Conservation (phyloP, 2,329 filamentous ascomycete genomes). For the Arthrobotrys conoides region DNA sequence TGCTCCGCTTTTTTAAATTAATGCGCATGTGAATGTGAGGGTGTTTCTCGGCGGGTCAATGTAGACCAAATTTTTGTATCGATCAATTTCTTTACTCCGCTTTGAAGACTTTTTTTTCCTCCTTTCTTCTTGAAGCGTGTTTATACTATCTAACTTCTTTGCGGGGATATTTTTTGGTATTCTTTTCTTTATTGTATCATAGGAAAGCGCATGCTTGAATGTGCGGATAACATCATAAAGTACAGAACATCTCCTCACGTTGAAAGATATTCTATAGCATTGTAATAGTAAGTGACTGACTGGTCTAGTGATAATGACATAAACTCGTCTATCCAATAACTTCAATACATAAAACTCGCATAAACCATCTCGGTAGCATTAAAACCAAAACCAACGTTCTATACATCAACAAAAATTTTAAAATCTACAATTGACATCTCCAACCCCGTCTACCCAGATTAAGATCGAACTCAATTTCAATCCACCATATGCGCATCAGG, state of each 20-base stretch:
- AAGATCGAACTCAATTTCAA: not conserved
- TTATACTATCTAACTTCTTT: constrained; percentile 1
- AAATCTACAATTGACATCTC: too few species aligned
- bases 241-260: not conserved
- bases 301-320: too few species aligned
- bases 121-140: constrained; percentile 1
- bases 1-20: not conserved
- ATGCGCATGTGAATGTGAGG: not conserved
- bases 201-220: constrained; percentile 9
- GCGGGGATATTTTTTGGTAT: not conserved
- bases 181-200: constrained; percentile 6
- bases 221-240: not conserved
- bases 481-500: constrained; percentile 21
- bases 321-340: too few species aligned
- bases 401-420: too few species aligned
- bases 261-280: not conserved
- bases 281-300: not conserved
- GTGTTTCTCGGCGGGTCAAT: constrained; percentile 19
- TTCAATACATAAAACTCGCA: not conserved
- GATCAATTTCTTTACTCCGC: not conserved
- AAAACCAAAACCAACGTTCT: not conserved
- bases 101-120: not conserved
- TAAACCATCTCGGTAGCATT: not conserved
- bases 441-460: not conserved
- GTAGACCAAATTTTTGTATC: not conserved